Conservation (phyloP, 1,139 yeast genomes). For the Protomyces arabidopsidicola region DNA sequence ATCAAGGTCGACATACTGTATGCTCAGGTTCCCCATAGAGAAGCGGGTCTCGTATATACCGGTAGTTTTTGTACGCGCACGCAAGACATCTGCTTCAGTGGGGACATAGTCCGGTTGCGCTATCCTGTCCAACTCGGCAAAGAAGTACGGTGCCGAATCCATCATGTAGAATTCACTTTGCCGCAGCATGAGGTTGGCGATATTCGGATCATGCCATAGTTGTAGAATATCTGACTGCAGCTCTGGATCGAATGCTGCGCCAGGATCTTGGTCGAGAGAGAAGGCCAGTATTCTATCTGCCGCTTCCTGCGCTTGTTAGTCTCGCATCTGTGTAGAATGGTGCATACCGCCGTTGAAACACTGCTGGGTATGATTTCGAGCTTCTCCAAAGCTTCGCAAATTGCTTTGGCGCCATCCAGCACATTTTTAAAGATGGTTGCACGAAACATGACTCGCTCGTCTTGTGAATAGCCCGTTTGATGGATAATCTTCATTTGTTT, state of each 20-base stretch:
- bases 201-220: conserved; percentile 59
- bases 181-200: conserved; percentile 55
- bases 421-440: conserved; percentile 93
- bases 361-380: conserved; percentile 8
- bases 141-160: conserved; percentile 71
- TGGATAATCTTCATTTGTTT: conserved; percentile 86
- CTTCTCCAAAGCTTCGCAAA: conserved; percentile 37
- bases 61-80: conserved; percentile 89
- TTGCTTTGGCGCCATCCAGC: conserved; percentile 77
- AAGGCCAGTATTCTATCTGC: conserved; percentile 24
- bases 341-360: conserved; percentile 11
- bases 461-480: conserved; percentile 74
- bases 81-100: conserved; percentile 73
- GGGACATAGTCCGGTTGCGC: conserved; percentile 64
- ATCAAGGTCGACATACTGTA: conserved; percentile 17
- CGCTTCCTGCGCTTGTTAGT: conserved; percentile 20
- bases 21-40: conserved; percentile 54
- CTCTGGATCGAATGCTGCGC: conserved; percentile 31
- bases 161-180: conserved; percentile 74
- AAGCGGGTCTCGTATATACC: conserved; percentile 89
- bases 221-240: conserved; percentile 35
- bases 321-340: conserved; percentile 12
- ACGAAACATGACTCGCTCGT: conserved; percentile 73
- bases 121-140: conserved; percentile 34
- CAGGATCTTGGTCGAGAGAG: conserved; percentile 31